A percentile compares a stretch with the other conserved stretches of the same genome.
Conservation (phyloP, 306 rosid genomes). For the Gastrolobium bilobum region DNA sequence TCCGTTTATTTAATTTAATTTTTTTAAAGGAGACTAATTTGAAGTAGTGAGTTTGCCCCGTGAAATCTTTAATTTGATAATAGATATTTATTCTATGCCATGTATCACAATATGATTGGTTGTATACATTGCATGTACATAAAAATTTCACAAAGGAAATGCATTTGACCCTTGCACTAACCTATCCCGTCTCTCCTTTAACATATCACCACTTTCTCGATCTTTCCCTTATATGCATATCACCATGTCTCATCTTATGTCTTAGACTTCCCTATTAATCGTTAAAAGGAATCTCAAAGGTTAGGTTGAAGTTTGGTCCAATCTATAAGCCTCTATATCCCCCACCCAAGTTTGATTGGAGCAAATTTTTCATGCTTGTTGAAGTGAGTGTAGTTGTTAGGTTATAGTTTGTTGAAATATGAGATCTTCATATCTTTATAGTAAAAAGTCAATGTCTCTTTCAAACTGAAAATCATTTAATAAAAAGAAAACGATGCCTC, state of each 20-base stretch:
- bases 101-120: background rate
- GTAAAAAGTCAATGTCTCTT: conserved; percentile 26
- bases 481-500: conserved; percentile 9
- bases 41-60: too few relatives aligned
- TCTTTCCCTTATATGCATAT: background rate
- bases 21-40: too few relatives aligned
- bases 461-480: background rate
- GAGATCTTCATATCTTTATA: conserved; percentile 21
- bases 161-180: background rate
- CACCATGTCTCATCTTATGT: background rate
- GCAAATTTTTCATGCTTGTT: conserved; percentile 44
- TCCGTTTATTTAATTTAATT: too few relatives aligned
- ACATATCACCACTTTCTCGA: too few relatives aligned
- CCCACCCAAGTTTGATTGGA: conserved; percentile 41
- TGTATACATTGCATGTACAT: background rate
- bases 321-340: conserved; percentile 35
- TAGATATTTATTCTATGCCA: too few relatives aligned
- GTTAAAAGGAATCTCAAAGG: conserved; percentile 16
- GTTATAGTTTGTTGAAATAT: conserved; percentile 50
- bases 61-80: too few relatives aligned
- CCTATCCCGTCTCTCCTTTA: background rate
- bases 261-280: conserved; percentile 3
- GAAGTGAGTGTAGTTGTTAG: conserved; percentile 45
- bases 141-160: background rate
- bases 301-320: conserved; percentile 54